A percentile compares a stretch with the other conserved stretches of the same genome.
These are phyloP conservation scores for Rasamsonia emersonii DNA, from an alignment of 2,329 filamentous ascomycete species.

Conservation along the genomic window DNA sequence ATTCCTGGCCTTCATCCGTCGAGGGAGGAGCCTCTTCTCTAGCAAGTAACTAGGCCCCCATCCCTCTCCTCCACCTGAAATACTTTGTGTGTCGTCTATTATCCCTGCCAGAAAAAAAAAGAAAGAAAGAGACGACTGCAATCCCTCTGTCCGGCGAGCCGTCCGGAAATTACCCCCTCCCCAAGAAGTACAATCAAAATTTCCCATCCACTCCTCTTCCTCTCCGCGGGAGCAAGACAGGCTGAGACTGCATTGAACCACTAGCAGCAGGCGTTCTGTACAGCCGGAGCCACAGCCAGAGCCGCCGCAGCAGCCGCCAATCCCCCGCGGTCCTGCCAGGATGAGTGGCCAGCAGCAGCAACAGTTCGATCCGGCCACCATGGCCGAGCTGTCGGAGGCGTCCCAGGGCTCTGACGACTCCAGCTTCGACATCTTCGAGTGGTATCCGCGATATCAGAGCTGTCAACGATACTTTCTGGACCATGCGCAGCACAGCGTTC, in stretches of 20 bases:
- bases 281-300: no score
- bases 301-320: conserved; percentile 8
- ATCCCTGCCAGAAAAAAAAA: no score
- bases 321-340: no score
- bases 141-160: no score
- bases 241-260: no score
- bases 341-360: conserved; percentile 22
- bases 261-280: conserved; percentile 4
- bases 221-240: no score
- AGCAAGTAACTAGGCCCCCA: conserved; percentile 21
- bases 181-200: no score
- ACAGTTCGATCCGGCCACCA: conserved; percentile 29
- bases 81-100: no score
- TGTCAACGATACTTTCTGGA: conserved; percentile 90
- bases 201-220: no score
- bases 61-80: conserved; percentile 10
- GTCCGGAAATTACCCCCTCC: no score
- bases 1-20: conserved; percentile 25
- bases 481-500: conserved; percentile 72
- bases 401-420: conserved; percentile 32
- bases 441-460: conserved; percentile 84
- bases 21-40: conserved; percentile 25
- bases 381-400: conserved; percentile 28
- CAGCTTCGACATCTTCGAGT: conserved; percentile 65
- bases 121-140: no score